These are phyloP conservation scores for Saccharomyces hybrid DNA, from an alignment of 1,139 yeast genomes.

Conservation along the genomic window DNA sequence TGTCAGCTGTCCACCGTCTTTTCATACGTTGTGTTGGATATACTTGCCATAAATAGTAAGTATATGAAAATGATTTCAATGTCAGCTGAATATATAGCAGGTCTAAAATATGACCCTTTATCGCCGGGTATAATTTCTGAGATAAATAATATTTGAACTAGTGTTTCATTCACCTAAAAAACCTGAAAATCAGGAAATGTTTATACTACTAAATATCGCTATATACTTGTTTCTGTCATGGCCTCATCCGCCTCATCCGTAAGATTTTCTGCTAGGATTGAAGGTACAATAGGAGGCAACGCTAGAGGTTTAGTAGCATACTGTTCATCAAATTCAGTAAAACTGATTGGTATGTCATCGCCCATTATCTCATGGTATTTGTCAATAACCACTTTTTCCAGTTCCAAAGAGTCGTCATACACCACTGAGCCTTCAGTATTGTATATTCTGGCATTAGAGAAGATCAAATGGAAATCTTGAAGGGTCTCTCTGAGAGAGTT, in stretches of 20 bases:
- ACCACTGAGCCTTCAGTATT: conserved; percentile 86
- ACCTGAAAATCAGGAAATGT: neutral
- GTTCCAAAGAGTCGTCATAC: conserved; percentile 62
- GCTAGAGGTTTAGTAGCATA: conserved; percentile 34
- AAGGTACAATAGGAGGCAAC: neutral
- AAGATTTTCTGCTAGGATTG: neutral
- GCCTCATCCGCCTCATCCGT: neutral
- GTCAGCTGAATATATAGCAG: no score
- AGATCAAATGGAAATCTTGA: conserved; percentile 70
- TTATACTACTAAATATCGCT: neutral
- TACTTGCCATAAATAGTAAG: no score
- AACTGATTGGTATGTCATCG: conserved; percentile 36
- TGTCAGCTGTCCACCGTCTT: no score
- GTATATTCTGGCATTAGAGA: conserved; percentile 75
- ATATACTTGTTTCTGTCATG: neutral
- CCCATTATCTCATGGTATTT: conserved; percentile 32
- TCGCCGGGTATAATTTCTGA: no score
- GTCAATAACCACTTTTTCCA: conserved; percentile 44
- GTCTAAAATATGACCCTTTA: no score
- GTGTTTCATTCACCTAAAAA: no score
- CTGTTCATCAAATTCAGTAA: conserved; percentile 42
- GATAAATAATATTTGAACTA: no score
- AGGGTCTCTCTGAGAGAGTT: conserved; percentile 50
- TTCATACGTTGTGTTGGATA: no score
- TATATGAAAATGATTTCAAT: no score